Base-by-base conservation (phyloP, 768 basidiomycete species). In the Tulasnella sp. region DNA sequence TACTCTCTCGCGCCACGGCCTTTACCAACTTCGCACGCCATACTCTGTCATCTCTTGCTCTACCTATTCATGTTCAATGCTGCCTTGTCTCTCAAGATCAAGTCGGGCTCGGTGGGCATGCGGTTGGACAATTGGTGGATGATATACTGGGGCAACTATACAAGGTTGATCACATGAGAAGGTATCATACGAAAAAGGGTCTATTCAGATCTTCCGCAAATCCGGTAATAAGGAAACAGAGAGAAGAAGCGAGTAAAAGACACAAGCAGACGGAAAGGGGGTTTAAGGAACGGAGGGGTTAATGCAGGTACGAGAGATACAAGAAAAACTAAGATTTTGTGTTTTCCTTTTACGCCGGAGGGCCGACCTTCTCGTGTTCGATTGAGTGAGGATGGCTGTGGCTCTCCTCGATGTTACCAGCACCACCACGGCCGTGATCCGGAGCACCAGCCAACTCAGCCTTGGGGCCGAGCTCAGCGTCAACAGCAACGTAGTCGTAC, bases 401-500 rank as follows among this genome's bases (percentile, higher is more conserved):
- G 46, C 57, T 75, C 32, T n/a, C 57, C 26, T 75, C 74, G 40
- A 75, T 75, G 74, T 75, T 75, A 40, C 74, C 74, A 61, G 40
- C 74, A 75, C 74, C 74, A 37, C 9, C 74, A 42, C 55, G 74
- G n/a, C 74, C 74, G 7, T 32, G 1, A 35, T 75, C 74, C 1
- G 74, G 74, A 55, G 20, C 74, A 75, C 74, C 32, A 55, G 46
- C 74, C 29, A 75, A 67, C 91, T 75, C 57, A 39, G 74, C 44
- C 51, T 75, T 75, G 74, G 84, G 70, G 89, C 85, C 83, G 32
- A 89, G 83, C 80, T 89, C 88, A 9, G 85, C 82, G 55, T 93
- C 93, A 72, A 93, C 83, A 15, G 91, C 92, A 42, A 95, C 93
- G 80, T 93, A 95, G 84, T 95, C 93, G 81, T 94, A 94, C 1